Evolutionary conservation across 176 grass and related monocot genomes (phyloP).

Genomic region (Oryza brachyantha): DNA sequence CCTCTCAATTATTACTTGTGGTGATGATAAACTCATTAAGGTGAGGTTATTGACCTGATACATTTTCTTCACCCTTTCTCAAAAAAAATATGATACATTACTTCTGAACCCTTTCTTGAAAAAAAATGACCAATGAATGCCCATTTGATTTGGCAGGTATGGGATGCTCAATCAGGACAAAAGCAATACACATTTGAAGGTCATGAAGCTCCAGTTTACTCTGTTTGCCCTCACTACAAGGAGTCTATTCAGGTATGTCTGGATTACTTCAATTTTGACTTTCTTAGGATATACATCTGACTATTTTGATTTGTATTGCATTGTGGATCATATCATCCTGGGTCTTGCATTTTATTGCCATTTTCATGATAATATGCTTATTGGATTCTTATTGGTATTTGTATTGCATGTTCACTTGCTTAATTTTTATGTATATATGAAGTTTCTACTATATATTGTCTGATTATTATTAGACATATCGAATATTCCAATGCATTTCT

Average conservation of each 20-base stretch:
- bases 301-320: background rate
- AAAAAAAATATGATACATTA: conserved; percentile 7
- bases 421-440: conserved; percentile 4
- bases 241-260: conserved; percentile 90
- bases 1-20: conserved; percentile 97
- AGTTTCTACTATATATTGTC: background rate
- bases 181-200: conserved; percentile 99
- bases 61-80: background rate
- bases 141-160: conserved; percentile 63
- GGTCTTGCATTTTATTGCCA: background rate
- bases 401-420: background rate
- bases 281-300: conserved; percentile 20
- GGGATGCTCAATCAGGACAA: conserved; percentile 93
- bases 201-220: conserved; percentile 93
- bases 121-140: conserved; percentile 16
- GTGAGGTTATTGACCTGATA: conserved; percentile 40
- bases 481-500: conserved; percentile 6
- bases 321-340: conserved; percentile 1
- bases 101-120: background rate
- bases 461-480: background rate
- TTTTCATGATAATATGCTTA: background rate
- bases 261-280: background rate
- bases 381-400: background rate
- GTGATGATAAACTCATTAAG: conserved; percentile 97
- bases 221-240: conserved; percentile 98